Conservation (phyloP, 2,329 filamentous ascomycete genomes). For the Xylaria sp. region DNA sequence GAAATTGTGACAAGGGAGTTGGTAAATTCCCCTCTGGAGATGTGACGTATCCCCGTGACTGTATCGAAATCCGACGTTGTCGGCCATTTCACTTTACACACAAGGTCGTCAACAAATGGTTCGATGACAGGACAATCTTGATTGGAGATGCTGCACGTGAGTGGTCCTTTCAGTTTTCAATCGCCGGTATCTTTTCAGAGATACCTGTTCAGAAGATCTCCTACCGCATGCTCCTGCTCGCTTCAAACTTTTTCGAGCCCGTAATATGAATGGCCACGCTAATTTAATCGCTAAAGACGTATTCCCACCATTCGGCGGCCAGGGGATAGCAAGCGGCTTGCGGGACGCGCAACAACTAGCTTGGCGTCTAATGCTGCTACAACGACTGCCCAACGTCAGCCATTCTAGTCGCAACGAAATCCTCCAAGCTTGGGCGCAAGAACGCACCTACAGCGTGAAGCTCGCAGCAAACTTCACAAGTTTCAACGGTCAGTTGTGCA, state of each 20-base stretch:
- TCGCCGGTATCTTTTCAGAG: no score
- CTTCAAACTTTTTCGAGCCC: not conserved
- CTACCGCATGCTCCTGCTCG: no score
- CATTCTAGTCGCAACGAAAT: slow-evolving; percentile 27
- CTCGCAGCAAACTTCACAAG: slow-evolving; percentile 40
- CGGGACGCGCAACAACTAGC: slow-evolving; percentile 51
- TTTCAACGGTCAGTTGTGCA: slow-evolving; percentile 43
- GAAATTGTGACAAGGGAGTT: slow-evolving; percentile 45
- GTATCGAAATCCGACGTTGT: slow-evolving; percentile 58
- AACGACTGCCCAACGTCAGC: slow-evolving; percentile 28
- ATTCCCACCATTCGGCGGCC: slow-evolving; percentile 60
- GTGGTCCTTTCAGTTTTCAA: no score
- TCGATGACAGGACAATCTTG: slow-evolving; percentile 54
- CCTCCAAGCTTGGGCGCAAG: slow-evolving; percentile 40
- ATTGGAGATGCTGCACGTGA: slow-evolving; percentile 61
- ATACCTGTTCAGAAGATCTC: no score
- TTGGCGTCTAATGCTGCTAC: slow-evolving; percentile 50
- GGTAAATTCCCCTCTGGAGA: slow-evolving; percentile 40
- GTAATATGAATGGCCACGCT: not conserved
- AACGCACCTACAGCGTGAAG: slow-evolving; percentile 40
- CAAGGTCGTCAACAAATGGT: slow-evolving; percentile 60
- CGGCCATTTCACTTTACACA: slow-evolving; percentile 59
- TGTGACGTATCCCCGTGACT: slow-evolving; percentile 57
- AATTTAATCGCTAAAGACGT: slow-evolving; percentile 46
- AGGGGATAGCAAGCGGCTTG: slow-evolving; percentile 53